Percentiles rank a stretch among this genome's conserved stretches.
Conservation (phyloP, 192 early-diverging fungal genomes). For the Martensiomyces pterosporus region DNA sequence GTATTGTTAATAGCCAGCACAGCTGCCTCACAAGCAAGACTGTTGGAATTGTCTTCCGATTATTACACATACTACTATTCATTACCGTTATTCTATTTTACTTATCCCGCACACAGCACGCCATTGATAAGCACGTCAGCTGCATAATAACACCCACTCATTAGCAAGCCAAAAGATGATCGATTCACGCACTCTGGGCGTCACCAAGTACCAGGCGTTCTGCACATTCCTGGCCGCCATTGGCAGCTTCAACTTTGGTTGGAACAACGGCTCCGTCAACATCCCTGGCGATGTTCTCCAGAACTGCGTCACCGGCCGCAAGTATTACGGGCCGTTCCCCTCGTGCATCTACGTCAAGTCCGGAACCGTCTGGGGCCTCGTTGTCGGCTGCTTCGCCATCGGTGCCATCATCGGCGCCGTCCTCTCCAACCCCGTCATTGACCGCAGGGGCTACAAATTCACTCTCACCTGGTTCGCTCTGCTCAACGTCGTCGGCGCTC, state of each 20-base stretch:
- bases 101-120: too few relatives aligned
- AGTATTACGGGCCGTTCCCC: constrained; percentile 48
- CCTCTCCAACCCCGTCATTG: constrained; percentile 57
- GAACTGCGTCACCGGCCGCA: constrained; percentile 49
- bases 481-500: constrained; percentile 60
- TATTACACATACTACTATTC: too few relatives aligned
- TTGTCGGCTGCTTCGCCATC: constrained; percentile 56
- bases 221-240: constrained; percentile 47
- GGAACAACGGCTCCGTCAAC: constrained; percentile 55
- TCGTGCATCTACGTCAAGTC: constrained; percentile 45
- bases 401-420: constrained; percentile 69
- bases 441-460: constrained; percentile 61
- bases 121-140: too few relatives aligned
- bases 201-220: constrained; percentile 47
- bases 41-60: too few relatives aligned
- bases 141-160: too few relatives aligned
- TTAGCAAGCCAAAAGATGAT: constrained; percentile 33
- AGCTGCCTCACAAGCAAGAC: too few relatives aligned
- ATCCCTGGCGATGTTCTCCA: constrained; percentile 57
- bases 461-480: constrained; percentile 66
- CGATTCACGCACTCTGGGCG: constrained; percentile 47
- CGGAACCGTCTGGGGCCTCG: constrained; percentile 53
- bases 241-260: constrained; percentile 54
- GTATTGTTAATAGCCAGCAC: too few relatives aligned
- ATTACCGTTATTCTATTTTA: too few relatives aligned